A percentile compares a stretch with the other conserved stretches of the same genome.
Evolutionary conservation across 768 basidiomycete genomes (phyloP).

Genomic region (Auricularia sp.): DNA sequence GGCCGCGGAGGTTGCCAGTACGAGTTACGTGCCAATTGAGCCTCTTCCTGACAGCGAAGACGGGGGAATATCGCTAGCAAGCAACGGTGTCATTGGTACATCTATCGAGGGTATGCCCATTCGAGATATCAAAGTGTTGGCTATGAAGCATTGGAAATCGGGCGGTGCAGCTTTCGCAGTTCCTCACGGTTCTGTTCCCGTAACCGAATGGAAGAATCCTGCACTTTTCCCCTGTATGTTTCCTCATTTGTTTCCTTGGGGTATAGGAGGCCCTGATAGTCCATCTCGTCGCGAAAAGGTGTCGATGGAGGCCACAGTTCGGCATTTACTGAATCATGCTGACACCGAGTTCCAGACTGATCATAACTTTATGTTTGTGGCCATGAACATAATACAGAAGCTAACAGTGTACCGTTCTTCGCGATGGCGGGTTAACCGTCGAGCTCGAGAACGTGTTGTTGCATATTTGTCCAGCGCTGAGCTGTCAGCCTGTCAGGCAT

Average conservation of each 20-base stretch:
- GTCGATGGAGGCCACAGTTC: not conserved
- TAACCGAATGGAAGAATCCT: not conserved
- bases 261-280: not conserved
- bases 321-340: too few relatives aligned
- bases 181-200: not conserved
- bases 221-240: not conserved
- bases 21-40: not conserved
- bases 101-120: not conserved
- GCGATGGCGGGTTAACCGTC: too few relatives aligned
- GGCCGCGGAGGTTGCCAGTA: not conserved
- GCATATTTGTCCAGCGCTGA: too few relatives aligned
- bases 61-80: not conserved
- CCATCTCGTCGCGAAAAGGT: not conserved
- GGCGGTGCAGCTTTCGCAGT: not conserved
- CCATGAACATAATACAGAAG: too few relatives aligned
- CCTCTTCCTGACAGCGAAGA: not conserved
- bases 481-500: too few relatives aligned
- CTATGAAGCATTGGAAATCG: not conserved
- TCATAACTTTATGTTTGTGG: too few relatives aligned
- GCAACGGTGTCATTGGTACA: not conserved
- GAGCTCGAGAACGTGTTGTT: too few relatives aligned
- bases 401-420: too few relatives aligned
- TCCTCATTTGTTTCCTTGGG: not conserved
- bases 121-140: not conserved
- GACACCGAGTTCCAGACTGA: too few relatives aligned